Conservation (phyloP, 192 early-diverging fungal species). For the Gonapodya sp. region DNA sequence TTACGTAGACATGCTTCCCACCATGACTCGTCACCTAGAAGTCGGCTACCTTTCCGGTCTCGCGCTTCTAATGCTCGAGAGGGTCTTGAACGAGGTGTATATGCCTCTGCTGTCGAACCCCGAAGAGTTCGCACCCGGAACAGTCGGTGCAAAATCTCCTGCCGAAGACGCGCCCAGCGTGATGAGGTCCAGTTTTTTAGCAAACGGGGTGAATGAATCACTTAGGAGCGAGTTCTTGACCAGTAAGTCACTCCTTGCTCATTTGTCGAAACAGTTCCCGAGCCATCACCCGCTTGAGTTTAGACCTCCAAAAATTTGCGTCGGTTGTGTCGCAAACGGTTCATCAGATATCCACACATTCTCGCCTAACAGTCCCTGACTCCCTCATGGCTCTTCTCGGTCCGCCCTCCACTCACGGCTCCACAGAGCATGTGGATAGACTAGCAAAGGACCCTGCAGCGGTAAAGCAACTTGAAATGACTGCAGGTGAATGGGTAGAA, state of each 20-base stretch:
- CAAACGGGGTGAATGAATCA: not conserved
- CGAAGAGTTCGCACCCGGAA: not conserved
- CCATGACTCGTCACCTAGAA: conserved; percentile 31
- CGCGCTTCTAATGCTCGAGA: conserved; percentile 46
- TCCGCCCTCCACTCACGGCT: not conserved
- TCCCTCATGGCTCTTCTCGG: conserved; percentile 14
- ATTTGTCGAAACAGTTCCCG: no score
- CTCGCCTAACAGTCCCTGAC: conserved; percentile 42
- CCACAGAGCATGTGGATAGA: conserved; percentile 19
- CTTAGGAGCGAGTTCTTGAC: not conserved
- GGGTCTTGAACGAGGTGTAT: conserved; percentile 42
- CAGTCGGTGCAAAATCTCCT: no score
- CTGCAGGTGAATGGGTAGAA: conserved; percentile 52
- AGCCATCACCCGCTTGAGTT: no score
- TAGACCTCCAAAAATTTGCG: conserved; percentile 38
- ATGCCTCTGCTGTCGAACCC: conserved; percentile 34
- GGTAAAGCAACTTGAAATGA: conserved; percentile 26
- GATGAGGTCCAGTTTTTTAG: not conserved
- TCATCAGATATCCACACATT: conserved; percentile 48
- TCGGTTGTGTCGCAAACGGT: conserved; percentile 41
- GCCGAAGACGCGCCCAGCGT: no score
- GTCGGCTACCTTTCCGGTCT: conserved; percentile 43
- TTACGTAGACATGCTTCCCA: conserved; percentile 26
- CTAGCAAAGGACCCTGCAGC: conserved; percentile 24
- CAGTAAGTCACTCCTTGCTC: not conserved